Evolutionary conservation across 169 alveolate genomes (phyloP).

Genomic region (Eimeria praecox): DNA sequence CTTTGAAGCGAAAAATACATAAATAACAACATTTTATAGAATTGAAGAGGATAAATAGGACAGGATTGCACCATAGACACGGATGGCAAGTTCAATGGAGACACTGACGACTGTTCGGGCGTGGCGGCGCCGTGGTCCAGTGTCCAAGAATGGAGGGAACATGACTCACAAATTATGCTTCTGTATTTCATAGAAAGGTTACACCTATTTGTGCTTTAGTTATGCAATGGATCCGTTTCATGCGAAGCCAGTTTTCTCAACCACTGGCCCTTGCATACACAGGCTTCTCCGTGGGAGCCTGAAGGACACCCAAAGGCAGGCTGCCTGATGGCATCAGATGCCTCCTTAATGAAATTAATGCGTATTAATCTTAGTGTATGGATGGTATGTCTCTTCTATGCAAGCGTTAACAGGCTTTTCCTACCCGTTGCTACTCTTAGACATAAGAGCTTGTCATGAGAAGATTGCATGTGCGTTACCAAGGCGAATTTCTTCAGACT

Average conservation of each 20-base stretch:
- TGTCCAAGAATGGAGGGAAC: not conserved
- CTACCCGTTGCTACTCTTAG: not conserved
- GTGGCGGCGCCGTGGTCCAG: not conserved
- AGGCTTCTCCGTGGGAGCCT: not conserved
- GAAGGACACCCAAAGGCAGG: not conserved
- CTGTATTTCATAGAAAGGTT: not conserved
- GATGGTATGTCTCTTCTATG: not conserved
- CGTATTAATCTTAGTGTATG: not conserved
- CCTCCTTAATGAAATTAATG: not conserved
- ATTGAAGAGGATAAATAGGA: not conserved
- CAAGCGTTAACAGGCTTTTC: not conserved
- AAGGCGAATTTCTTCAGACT: not conserved
- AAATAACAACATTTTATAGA: not conserved
- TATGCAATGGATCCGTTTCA: not conserved
- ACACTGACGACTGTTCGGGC: not conserved
- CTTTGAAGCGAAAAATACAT: not conserved
- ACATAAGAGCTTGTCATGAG: not conserved
- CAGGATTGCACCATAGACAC: not conserved
- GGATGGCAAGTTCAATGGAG: not conserved
- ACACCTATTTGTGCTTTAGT: not conserved
- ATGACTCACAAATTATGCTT: not conserved
- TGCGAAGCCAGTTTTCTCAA: not conserved
- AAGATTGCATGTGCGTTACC: not conserved
- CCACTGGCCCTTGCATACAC: not conserved
- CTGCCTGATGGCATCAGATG: not conserved